Base-by-base conservation (phyloP, 208 protist genomes). In the Borovskyia barvae region DNA sequence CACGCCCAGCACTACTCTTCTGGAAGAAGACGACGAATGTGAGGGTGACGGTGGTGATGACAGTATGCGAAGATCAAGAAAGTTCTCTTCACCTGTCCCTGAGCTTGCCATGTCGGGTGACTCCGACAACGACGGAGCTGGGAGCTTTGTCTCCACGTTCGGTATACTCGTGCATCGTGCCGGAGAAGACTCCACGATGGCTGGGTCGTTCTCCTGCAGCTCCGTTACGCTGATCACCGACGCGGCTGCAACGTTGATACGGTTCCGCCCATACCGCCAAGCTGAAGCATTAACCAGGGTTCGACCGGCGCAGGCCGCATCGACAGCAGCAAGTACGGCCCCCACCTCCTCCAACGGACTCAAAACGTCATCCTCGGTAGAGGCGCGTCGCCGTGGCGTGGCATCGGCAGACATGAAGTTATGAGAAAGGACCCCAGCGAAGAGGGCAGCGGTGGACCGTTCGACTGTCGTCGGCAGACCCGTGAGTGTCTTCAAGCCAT, bases 241-340 rank as follows among this genome's bases (percentile, higher is more conserved):
- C 2, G 63, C 64, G 0, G 50, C 75, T 0, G 71, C 84, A 9
- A 91, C 63, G 15, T 61, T 36, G 17, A 87, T 50, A 41, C 77
- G 80, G 47, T 91, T 91, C 22, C 84, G 58, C 9, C 80, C 84
- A 51, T 91, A 87, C 7, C 74, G 75, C 75, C 77, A 91, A 17
- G 77, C 69, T 1, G 66, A 70, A 0, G 37, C 22, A 37, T 80
- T 75, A 3, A 65, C 20, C 12, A 82, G 28, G 14, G 74, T 87
- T 17, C 84, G 84, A 12, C 58, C 59, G 12, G 60, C 55, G 33
- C 75, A 85, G 11, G 58, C 72, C 5, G 57, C 54, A 55, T 69
- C 68, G 14, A 91, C 35, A 14, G 46, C 57, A 15, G 65, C 72
- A 5, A 91, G 62, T 42, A 85, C 78, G n/a, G 50, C 42, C 14